Base-by-base conservation (phyloP, 2,329 filamentous ascomycete genomes). In the Botrytis fragariae region DNA sequence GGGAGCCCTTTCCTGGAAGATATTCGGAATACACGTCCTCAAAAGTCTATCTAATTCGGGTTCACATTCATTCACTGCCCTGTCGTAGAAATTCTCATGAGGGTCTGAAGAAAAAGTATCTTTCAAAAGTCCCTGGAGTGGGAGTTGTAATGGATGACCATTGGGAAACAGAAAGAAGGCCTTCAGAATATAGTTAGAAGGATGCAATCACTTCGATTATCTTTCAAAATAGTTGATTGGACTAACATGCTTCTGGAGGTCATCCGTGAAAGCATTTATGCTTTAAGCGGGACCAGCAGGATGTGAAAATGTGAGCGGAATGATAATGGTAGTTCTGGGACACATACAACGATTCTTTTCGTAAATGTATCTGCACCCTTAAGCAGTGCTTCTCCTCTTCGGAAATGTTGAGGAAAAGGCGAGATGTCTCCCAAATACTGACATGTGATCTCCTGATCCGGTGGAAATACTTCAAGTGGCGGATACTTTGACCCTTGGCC, bases 121-220 rank as follows among this genome's bases (percentile, higher is more conserved):
- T 18, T 9, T 57, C n/a, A 29, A 32, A 29, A 4, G n/a, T 29
- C n/a, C n/a, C 6, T 4, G 51, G 14, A 57, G n/a, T 18, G 51
- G n/a, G n/a, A 8, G 14, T 4, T 54, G 12, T 29, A 18, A 7
- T 9, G n/a, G 14, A 18, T 0, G 1, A 57, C 9, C 0, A 7
- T 14, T 1, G n/a, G 7, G 14, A 18, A 18, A 18, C 25, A 29
- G 3, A 18, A 18, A 14, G 3, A 14, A 18, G n/a, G 3, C 3
- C 51, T 57, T 57, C 14, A 29, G 1, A 18, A 18, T 18, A 5
- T 18, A 9, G n/a, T 29, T 32, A 57, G 6, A 29, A 57, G 3
- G 51, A 29, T 57, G n/a, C 14, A 29, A 57, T 29, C 14, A 29
- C 51, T 18, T 29, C 3, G n/a, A 6, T n/a, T 14, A 29, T 57